phyloP scores from a whole-genome alignment of 2,329 filamentous ascomycete genomes.

The Macrophomina phaseolina region DNA sequence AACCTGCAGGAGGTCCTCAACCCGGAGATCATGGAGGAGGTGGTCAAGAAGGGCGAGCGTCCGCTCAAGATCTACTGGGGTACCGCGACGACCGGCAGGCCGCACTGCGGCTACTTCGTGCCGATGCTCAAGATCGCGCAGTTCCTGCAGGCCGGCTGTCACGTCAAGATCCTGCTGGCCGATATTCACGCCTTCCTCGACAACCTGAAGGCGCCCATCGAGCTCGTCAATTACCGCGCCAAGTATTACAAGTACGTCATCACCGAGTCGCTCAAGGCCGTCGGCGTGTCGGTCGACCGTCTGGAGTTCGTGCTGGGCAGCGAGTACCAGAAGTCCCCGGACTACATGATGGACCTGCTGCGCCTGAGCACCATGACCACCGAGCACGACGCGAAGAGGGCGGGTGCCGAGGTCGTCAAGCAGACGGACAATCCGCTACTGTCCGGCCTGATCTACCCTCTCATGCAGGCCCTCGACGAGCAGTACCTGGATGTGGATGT shows the following conservation, averaged over 20 bases:
- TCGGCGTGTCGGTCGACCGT: constrained; percentile 78
- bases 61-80: constrained; percentile 86
- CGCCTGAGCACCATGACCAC: constrained; percentile 72
- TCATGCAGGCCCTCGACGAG: constrained; percentile 91
- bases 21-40: constrained; percentile 78
- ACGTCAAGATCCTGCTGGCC: constrained; percentile 76
- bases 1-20: constrained; percentile 85
- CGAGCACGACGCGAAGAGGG: constrained; percentile 84
- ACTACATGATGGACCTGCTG: constrained; percentile 89
- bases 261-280: constrained; percentile 73
- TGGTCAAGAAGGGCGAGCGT: constrained; percentile 70
- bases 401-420: constrained; percentile 93
- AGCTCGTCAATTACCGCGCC: constrained; percentile 81
- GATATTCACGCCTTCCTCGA: constrained; percentile 74
- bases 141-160: constrained; percentile 81
- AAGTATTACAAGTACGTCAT: constrained; percentile 84
- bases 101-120: constrained; percentile 89
- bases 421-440: constrained; percentile 79
- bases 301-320: constrained; percentile 85
- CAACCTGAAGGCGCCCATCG: constrained; percentile 84
- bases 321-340: constrained; percentile 71
- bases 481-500: constrained; percentile 80
- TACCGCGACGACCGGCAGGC: constrained; percentile 83
- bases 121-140: constrained; percentile 89
- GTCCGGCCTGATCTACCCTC: constrained; percentile 78